phyloP scores from a whole-genome alignment of 495 filamentous ascomycete species.

The Niebla homalea region DNA sequence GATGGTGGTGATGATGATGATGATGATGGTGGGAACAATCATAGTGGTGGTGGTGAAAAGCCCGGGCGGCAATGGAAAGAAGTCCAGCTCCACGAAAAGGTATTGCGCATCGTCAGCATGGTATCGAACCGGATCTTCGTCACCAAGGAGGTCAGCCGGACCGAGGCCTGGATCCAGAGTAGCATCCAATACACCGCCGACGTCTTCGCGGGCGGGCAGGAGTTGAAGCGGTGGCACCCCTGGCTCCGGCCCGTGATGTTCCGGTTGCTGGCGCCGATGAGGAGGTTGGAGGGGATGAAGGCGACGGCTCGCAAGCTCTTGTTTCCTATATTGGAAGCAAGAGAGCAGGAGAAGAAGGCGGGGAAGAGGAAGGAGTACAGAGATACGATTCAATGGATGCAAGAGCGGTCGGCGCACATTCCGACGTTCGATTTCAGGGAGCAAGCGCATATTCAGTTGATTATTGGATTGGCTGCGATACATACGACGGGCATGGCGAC shows the following conservation, averaged over 20 bases:
- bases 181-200: too few species aligned
- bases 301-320: too few species aligned
- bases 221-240: too few species aligned
- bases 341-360: too few species aligned
- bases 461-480: constrained; percentile 2
- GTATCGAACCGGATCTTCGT: not conserved
- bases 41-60: too few species aligned
- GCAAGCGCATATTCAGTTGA: constrained; percentile 3
- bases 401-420: not conserved
- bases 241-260: too few species aligned
- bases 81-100: not conserved
- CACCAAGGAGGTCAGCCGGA: not conserved
- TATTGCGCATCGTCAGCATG: not conserved
- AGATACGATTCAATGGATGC: not conserved
- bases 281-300: too few species aligned
- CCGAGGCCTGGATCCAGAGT: not conserved
- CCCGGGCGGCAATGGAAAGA: not conserved
- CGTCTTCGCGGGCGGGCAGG: too few species aligned
- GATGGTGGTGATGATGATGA: not conserved
- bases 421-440: not conserved
- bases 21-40: not conserved
- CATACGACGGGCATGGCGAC: constrained; percentile 4
- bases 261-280: too few species aligned
- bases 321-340: too few species aligned
- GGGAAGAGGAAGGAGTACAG: too few species aligned